Base-by-base conservation (phyloP, 108 stramenopile genomes). In the Fistulifera solaris region DNA sequence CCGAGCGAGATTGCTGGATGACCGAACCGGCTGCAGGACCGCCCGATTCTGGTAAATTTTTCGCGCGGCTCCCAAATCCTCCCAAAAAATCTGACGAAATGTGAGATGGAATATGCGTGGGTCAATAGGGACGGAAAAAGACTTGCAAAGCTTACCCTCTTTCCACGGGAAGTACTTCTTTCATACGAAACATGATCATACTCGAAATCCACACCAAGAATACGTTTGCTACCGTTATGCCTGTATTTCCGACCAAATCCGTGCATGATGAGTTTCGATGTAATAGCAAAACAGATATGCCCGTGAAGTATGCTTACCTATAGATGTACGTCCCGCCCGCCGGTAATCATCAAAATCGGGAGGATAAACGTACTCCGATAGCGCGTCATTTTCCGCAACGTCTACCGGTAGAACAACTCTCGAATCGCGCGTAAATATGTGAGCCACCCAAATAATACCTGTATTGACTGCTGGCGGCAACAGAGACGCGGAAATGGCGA, bases 391-490 rank as follows among this genome's bases (percentile, higher is more conserved):
- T 48, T 22, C 26, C 28, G 18, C 16, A 27, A 11, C 16, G 26
- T 53, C 18, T 25, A 25, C 65, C 65, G 17, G 19, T 12, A 16
- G 6, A 39, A 0, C 12, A 26, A 49, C 56, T 41, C 45, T 45
- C 12, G 54, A 24, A 31, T 14, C 53, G 21, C 31, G 31, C n/a
- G 41, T 4, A 54, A 15, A 22, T 42, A 14, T 26, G 54, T 52
- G 23, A 52, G 52, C 56, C 13, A 58, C 58, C 62, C 73, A 69
- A 28, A 70, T 17, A 54, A 67, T 53, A 0, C 68, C 68, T 17
- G 68, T 56, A 67, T 90, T 90, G 22, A 90, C 87, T 14, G 91
- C 87, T 0, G 94, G 92, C 19, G 94, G 94, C 26, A 96, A 68
- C 22, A 96, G 68, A 7, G 87, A 81, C 0, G 91, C 91, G 14